Conservation (phyloP, 306 rosid genomes). For the Vigna trinervia region DNA sequence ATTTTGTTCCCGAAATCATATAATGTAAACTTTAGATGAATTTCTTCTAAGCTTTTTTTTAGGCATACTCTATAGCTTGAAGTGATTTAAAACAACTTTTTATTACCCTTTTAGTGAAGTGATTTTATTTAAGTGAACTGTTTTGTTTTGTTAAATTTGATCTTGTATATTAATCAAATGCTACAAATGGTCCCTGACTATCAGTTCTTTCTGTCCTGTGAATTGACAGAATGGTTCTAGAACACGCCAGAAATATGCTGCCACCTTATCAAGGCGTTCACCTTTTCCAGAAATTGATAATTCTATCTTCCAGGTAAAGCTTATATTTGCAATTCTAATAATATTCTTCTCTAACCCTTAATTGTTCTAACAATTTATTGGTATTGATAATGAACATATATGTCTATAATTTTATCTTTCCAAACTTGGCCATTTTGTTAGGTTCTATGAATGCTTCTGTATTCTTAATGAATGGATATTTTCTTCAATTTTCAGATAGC, state of each 20-base stretch:
- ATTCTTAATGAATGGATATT: conserved; percentile 37
- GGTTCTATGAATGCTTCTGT: conserved; percentile 32
- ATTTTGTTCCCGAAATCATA: background rate
- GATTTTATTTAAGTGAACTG: background rate
- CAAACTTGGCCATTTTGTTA: conserved; percentile 30
- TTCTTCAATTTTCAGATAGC: conserved; percentile 71
- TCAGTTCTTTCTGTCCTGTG: conserved; percentile 7
- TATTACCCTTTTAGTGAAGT: background rate
- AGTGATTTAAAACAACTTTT: background rate
- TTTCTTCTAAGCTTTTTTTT: background rate
- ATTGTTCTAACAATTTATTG: background rate
- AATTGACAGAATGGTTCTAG: conserved; percentile 69
- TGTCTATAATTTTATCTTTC: background rate
- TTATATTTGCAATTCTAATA: background rate
- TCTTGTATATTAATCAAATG: background rate
- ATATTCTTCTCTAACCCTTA: background rate
- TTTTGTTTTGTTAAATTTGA: background rate
- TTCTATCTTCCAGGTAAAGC: conserved; percentile 75
- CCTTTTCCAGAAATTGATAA: conserved; percentile 67
- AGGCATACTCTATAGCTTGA: background rate
- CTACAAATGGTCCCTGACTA: conserved; percentile 35
- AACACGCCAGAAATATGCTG: conserved; percentile 56
- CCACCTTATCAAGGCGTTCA: conserved; percentile 50
- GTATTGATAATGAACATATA: background rate
- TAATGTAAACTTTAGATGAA: background rate